These are phyloP conservation scores for Oxyria digyna DNA, from an alignment of 148 eudicot species.

Conservation along the genomic window DNA sequence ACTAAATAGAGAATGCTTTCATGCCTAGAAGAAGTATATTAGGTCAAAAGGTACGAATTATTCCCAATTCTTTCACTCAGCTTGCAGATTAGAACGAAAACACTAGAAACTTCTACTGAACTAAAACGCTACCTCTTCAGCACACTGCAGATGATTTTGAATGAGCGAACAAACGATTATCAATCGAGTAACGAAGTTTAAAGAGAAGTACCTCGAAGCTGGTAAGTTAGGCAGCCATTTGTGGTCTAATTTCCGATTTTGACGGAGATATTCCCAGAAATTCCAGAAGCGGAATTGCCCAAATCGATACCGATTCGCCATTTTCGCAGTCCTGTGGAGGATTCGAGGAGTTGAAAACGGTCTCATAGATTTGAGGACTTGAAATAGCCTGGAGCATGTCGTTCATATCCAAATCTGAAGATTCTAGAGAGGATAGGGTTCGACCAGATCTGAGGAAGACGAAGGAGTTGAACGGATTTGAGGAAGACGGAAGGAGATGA, in stretches of 20 bases:
- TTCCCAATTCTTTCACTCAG: not conserved
- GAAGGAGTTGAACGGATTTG: too few relatives aligned
- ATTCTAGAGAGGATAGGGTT: too few relatives aligned
- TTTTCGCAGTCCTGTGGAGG: too few relatives aligned
- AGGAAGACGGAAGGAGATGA: too few relatives aligned
- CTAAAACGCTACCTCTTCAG: not conserved
- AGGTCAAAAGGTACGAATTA: not conserved
- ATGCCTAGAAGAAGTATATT: not conserved
- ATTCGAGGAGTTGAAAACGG: too few relatives aligned
- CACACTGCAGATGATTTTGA: not conserved
- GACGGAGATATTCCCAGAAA: conserved; percentile 1
- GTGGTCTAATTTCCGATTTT: not conserved
- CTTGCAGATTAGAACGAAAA: not conserved
- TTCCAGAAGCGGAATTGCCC: not conserved
- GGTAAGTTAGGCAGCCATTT: not conserved
- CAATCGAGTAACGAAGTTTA: not conserved
- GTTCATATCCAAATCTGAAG: too few relatives aligned
- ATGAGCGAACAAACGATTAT: not conserved
- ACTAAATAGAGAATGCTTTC: not conserved
- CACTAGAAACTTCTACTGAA: not conserved
- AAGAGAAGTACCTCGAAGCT: not conserved
- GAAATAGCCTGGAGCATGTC: too few relatives aligned
- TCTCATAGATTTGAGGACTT: too few relatives aligned
- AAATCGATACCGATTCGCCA: too few relatives aligned
- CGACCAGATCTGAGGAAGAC: too few relatives aligned